Evolutionary conservation across 257 asterid genomes (phyloP).

Genomic region (Solanum gandarillasii): DNA sequence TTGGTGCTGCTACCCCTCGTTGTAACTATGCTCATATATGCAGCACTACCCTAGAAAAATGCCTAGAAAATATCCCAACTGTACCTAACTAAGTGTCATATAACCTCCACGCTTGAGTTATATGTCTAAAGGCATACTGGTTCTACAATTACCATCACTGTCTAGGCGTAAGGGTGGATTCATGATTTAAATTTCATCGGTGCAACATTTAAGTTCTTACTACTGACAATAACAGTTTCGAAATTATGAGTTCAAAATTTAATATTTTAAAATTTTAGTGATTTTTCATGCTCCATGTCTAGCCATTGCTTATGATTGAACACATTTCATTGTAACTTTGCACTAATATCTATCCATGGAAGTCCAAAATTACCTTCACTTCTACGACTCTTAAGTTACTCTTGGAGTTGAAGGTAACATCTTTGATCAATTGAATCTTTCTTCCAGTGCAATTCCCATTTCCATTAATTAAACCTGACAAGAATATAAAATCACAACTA

Average conservation of each 20-base stretch:
- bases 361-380: conserved; percentile 8
- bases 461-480: conserved; percentile 1
- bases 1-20: background rate
- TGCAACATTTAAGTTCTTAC: background rate
- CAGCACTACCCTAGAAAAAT: background rate
- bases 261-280: background rate
- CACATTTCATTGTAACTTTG: background rate
- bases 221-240: background rate
- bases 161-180: background rate
- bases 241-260: too few relatives aligned
- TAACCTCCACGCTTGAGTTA: background rate
- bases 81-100: background rate
- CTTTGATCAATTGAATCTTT: conserved; percentile 16
- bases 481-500: background rate
- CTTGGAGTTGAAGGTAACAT: conserved; percentile 11
- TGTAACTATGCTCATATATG: background rate
- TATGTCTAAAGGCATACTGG: background rate
- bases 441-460: background rate
- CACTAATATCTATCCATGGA: background rate
- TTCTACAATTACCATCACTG: background rate
- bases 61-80: background rate
- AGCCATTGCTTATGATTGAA: background rate
- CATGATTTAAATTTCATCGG: background rate
- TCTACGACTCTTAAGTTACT: conserved; percentile 11
- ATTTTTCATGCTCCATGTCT: background rate